Conservation (phyloP, 441 rosid genomes). For the Mallotus japonicus region DNA sequence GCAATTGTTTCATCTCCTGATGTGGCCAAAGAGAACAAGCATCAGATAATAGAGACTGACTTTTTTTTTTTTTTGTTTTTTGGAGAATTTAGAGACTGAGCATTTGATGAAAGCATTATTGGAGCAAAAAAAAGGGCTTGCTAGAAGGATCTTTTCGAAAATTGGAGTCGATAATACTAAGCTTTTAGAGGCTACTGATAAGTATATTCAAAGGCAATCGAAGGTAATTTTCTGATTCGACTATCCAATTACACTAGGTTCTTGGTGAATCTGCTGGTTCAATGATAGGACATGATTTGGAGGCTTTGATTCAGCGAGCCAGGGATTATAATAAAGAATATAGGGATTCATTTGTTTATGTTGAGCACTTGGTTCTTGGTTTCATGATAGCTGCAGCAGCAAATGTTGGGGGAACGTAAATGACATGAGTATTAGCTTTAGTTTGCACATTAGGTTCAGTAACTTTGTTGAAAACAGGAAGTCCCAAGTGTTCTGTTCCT, state of each 20-base stretch:
- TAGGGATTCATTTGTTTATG: conserved; percentile 89
- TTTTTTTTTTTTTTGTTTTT: too few species aligned
- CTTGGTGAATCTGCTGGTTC: conserved; percentile 88
- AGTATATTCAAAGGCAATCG: not conserved
- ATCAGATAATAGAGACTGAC: conserved; percentile 59
- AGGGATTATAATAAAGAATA: conserved; percentile 86
- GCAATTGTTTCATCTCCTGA: conserved; percentile 93
- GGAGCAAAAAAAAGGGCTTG: conserved; percentile 99
- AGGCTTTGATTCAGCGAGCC: conserved; percentile 77
- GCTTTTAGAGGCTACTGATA: conserved; percentile 83
- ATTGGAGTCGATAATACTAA: conserved; percentile 85
- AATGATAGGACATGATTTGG: conserved; percentile 95
- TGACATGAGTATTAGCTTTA: conserved; percentile 84
- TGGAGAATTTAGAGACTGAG: conserved; percentile 56
- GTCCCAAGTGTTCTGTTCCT: conserved; percentile 96
- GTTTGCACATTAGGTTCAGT: conserved; percentile 95
- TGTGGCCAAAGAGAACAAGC: conserved; percentile 93
- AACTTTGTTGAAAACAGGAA: conserved; percentile 90
- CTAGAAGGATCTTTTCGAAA: conserved; percentile 85
- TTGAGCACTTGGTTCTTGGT: conserved; percentile 95
- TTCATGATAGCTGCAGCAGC: conserved; percentile 93
- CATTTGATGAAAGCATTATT: conserved; percentile 91
- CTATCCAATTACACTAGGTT: conserved; percentile 44
- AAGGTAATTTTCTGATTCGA: conserved; percentile 6
- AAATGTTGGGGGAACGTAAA: conserved; percentile 93